Base-by-base conservation (phyloP, 1,284 basidiomycete species). In the Coniferiporia sulphurascens region DNA sequence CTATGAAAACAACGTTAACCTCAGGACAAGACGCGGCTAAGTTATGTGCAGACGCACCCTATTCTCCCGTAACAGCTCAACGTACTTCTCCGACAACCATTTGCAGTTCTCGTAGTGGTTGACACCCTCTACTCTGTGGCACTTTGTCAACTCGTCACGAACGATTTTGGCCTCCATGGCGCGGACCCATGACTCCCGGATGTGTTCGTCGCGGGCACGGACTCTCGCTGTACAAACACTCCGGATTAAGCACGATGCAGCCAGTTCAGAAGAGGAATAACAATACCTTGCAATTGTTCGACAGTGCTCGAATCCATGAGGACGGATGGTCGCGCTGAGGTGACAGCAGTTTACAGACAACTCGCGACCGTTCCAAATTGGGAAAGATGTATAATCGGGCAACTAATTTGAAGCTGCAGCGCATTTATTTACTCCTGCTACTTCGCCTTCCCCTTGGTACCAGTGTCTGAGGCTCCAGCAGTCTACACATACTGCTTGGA, bases 141-240 rank as follows among this genome's bases (percentile, higher is more conserved):
- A 99, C 74, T 94, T 95, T 64, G 87, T 83, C 59, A 99, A 83
- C 74, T 97, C 92, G 64, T 93, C 88, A 63, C 88, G 86, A 55
- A 98, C 93, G 61, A 99, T 80, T 53, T 93, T 85, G 22, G 88
- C 86, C 75, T 98, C 93, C 94, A 98, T 97, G 27, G 91, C 87
- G 69, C 87, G 89, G 49, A 98, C 82, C 96, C 96, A 99, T 59
- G 90, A 89, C 76, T 97, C 93, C 61, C 93, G 88, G 68, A 98
- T 80, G 73, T 85, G 81, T 51, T 86, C 78, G 62, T 96, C 93
- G 53, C 91, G 88, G 65, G 82, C 81, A 65, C 81, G 52, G 19
- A 58, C 35, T 45, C 55, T 52, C 17, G 41, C 59, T 61, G 50
- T 5, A 27, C 32, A 21, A 45, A 13, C 9, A 43, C 13, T 4